Conservation (phyloP, 768 basidiomycete species). For the Lenzites betulinus region DNA sequence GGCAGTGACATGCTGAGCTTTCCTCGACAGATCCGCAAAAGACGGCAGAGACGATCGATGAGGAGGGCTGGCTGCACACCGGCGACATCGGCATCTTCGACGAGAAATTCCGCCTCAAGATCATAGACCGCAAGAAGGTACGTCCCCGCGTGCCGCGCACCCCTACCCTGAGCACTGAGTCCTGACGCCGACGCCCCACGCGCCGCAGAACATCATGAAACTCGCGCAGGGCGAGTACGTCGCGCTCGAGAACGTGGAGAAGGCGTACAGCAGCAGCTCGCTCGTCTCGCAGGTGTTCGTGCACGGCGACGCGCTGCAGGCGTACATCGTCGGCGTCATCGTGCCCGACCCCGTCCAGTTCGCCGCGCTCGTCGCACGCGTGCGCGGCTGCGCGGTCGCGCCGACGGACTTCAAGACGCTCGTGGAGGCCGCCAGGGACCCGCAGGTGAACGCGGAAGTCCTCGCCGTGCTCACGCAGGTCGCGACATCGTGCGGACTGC, state of each 20-base stretch:
- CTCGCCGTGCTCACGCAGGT: conserved; percentile 56
- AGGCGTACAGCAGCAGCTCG: conserved; percentile 68
- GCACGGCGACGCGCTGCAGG: conserved; percentile 86
- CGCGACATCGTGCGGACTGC: conserved; percentile 64
- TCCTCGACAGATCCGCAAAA: conserved; percentile 71
- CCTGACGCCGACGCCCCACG: not conserved
- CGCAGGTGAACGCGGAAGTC: conserved; percentile 58
- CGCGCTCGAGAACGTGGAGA: conserved; percentile 94
- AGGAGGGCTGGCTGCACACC: conserved; percentile 91
- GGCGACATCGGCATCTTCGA: conserved; percentile 90
- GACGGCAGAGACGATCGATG: conserved; percentile 77
- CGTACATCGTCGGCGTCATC: conserved; percentile 84
- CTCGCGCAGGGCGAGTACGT: conserved; percentile 98
- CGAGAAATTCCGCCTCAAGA: conserved; percentile 73
- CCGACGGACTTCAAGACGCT: conserved; percentile 55
- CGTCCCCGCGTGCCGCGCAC: conserved; percentile 22
- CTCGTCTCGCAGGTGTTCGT: conserved; percentile 81
- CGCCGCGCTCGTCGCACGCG: conserved; percentile 53
- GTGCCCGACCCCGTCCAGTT: conserved; percentile 82
- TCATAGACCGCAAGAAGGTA: conserved; percentile 94
- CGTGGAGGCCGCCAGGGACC: conserved; percentile 56
- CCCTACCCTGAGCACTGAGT: not conserved
- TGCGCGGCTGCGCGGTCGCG: conserved; percentile 53
- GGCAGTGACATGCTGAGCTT: not conserved
- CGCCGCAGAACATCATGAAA: conserved; percentile 93